Conservation (phyloP, 2,329 filamentous ascomycete genomes). For the Apiospora hydei region DNA sequence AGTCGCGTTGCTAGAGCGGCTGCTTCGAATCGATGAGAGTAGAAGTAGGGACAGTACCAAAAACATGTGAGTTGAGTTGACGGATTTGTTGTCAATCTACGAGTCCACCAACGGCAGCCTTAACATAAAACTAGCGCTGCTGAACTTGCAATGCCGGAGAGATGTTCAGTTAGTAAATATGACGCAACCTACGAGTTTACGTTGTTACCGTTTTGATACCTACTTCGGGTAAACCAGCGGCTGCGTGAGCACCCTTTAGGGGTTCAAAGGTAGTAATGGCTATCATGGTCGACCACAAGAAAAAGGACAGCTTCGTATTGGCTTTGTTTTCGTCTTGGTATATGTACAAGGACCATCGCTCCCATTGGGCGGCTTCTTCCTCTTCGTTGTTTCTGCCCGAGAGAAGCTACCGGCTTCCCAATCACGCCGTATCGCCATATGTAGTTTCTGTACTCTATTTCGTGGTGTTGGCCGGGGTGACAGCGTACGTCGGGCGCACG, state of each 20-base stretch:
- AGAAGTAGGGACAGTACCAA: no score
- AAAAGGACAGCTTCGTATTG: constrained; percentile 8
- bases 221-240: background rate
- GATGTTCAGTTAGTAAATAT: no score
- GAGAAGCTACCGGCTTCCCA: constrained; percentile 1
- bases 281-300: background rate
- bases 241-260: background rate
- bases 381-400: background rate
- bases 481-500: constrained; percentile 80
- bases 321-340: background rate
- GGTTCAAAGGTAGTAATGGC: no score
- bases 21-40: no score
- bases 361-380: background rate
- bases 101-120: no score
- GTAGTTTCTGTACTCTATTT: constrained; percentile 53
- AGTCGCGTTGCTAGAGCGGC: no score
- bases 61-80: no score
- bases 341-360: constrained; percentile 9
- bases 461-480: constrained; percentile 69
- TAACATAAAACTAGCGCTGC: no score
- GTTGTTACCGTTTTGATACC: no score
- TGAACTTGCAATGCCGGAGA: no score
- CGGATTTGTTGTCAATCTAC: no score
- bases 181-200: no score
- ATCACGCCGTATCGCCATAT: background rate